Evolutionary conservation across 345 rosid genomes (phyloP), one percentile per base, ranked within the genome.

Genomic region (Euphorbia peplus): DNA sequence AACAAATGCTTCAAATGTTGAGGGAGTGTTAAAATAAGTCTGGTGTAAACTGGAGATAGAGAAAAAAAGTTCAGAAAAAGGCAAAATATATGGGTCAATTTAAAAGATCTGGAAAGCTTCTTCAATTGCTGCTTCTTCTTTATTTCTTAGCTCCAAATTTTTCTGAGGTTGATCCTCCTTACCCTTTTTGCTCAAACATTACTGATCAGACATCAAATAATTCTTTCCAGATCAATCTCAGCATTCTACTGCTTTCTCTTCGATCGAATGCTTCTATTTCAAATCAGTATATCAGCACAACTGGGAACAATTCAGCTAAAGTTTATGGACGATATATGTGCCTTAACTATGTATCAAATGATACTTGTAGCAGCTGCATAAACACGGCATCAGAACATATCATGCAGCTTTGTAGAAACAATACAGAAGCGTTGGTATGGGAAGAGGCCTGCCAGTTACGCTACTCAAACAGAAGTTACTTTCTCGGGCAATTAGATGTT

Each of bases 271-370:
- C 78, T 65, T 35, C 62, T 8, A 35, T 55, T 24, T 67, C 61
- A 1, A 67, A 68, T 1, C 68, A 51, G 52, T 51, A 55, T 35
- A 39, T 41, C 21, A 26, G 68, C 68, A 63, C 78, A 7, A 19
- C 32, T 2, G 84, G 83, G 50, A 63, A 68, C 12, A 46, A n/a
- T 21, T 10, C 66, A 0, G 22, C 77, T 14, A 70, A 18, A 39
- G 74, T 75, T n/a, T 81, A 74, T 29, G 77, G 60, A 50, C 81
- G 70, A 29, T 78, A 69, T 58, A 73, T 83, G 79, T 80, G 87
- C 68, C 73, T 80, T n/a, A 58, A 74, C 30, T 80, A 78, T 54
- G 21, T 22, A 16, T 3, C 42, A 48, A 28, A 1, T 21, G 70
- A 71, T 0, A 48, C 0, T 0, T 83, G 86, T 63, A 35, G 3